phyloP scores from a whole-genome alignment of 2,329 filamentous ascomycete species.

The Colletotrichum gigasporum region DNA sequence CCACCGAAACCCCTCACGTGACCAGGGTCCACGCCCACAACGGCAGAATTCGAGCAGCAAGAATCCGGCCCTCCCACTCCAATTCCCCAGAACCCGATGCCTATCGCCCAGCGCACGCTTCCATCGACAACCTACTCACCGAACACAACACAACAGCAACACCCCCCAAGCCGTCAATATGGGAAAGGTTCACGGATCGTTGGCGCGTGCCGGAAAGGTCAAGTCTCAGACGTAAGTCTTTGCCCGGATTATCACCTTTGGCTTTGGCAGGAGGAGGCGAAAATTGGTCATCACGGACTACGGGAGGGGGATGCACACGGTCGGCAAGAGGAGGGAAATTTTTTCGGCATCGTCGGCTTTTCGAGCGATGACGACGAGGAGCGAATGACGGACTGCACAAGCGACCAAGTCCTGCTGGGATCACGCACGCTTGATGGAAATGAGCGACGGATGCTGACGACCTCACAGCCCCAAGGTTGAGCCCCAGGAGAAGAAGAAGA shows the following conservation, averaged over 20 bases:
- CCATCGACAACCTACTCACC: conserved; percentile 31
- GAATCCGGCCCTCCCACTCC: conserved; percentile 8
- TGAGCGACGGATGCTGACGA: conserved; percentile 14
- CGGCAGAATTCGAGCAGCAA: conserved; percentile 23
- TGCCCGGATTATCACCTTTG: background rate
- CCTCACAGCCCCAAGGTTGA: conserved; percentile 69
- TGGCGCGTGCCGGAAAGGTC: conserved; percentile 96
- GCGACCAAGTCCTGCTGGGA: background rate
- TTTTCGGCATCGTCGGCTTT: background rate
- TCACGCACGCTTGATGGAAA: background rate
- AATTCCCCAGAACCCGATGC: conserved; percentile 16
- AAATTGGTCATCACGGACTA: conserved; percentile 9
- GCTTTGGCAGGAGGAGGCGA: conserved; percentile 9
- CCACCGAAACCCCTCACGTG: conserved; percentile 24
- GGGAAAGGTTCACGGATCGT: conserved; percentile 80
- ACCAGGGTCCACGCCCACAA: conserved; percentile 28
- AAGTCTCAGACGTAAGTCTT: conserved; percentile 83
- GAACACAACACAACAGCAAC: conserved; percentile 29
- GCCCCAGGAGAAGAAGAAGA: conserved; percentile 95
- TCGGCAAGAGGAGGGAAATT: background rate
- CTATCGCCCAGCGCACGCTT: conserved; percentile 22
- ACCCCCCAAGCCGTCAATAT: conserved; percentile 38
- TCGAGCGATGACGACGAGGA: background rate
- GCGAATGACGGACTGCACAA: background rate
- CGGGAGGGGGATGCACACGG: background rate